Evolutionary conservation across 31 red algal genomes (phyloP).

Genomic region (Bonnemaisonia californica): DNA sequence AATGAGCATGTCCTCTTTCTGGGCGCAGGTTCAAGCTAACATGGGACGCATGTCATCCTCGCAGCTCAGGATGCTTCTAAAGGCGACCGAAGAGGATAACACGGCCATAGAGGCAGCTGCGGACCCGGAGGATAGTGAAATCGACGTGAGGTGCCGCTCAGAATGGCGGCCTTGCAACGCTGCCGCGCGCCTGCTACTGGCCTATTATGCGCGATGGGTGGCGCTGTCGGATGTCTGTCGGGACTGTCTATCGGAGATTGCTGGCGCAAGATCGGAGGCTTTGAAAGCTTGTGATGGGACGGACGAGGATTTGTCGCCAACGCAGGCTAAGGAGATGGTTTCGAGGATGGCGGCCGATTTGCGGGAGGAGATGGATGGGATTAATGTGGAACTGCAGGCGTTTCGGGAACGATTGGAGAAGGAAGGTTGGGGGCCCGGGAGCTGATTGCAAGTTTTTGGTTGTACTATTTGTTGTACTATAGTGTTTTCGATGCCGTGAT

Average conservation of each 20-base stretch:
- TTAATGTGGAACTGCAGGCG: background rate
- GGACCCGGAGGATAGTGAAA: conserved; percentile 14
- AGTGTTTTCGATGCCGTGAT: no score
- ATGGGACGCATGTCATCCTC: background rate
- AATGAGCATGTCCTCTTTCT: conserved; percentile 15
- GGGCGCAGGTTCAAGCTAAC: conserved; percentile 14
- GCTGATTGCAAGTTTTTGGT: background rate
- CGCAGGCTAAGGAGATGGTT: background rate
- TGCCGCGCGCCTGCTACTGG: background rate
- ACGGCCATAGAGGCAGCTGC: background rate
- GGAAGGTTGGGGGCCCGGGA: background rate
- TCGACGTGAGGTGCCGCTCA: background rate
- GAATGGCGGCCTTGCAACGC: conserved; percentile 15
- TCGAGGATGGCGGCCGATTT: background rate
- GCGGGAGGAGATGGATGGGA: conserved; percentile 9
- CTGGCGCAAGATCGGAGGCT: background rate
- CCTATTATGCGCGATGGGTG: conserved; percentile 29
- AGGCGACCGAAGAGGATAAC: conserved; percentile 1
- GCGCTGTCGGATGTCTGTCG: conserved; percentile 17
- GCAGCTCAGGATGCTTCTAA: background rate
- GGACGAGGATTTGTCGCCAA: background rate
- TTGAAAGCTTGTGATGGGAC: background rate
- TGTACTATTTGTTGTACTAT: no score
- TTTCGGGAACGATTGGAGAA: background rate
- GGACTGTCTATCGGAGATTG: conserved; percentile 2